Evolutionary conservation across 495 filamentous ascomycete genomes (phyloP).

Genomic region (Evansstolkia leycettana): DNA sequence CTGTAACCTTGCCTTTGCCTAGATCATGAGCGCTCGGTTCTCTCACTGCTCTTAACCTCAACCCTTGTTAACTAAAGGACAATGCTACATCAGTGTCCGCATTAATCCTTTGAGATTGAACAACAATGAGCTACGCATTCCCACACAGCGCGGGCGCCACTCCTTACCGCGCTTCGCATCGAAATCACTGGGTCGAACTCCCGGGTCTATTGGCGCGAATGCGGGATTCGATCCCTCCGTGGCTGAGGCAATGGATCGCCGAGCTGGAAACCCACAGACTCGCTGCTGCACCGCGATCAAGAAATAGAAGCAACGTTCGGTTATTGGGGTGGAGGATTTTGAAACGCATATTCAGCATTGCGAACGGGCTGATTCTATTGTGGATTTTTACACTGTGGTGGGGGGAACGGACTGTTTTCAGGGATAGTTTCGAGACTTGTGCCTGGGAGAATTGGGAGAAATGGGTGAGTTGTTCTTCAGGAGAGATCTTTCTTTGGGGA

Average conservation of each 20-base stretch:
- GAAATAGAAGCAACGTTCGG: constrained; percentile 5
- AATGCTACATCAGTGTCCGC: no score
- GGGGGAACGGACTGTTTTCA: constrained; percentile 75
- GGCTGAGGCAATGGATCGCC: constrained; percentile 15
- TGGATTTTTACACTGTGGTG: constrained; percentile 78
- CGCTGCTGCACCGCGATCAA: background rate
- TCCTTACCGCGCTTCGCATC: constrained; percentile 18
- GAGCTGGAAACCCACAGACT: constrained; percentile 5
- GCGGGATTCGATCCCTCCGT: constrained; percentile 10
- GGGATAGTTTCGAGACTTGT: constrained; percentile 54
- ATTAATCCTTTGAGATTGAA: no score
- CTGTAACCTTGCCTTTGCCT: no score
- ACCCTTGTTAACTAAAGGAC: background rate
- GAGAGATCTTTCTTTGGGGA: no score
- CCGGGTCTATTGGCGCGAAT: constrained; percentile 4
- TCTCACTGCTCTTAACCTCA: background rate
- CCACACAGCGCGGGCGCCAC: constrained; percentile 16
- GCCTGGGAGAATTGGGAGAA: constrained; percentile 79
- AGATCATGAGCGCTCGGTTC: background rate
- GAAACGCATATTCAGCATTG: constrained; percentile 38
- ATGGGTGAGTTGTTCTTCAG: constrained; percentile 53
- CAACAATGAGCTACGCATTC: constrained; percentile 31
- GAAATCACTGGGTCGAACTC: constrained; percentile 4
- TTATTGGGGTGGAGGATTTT: constrained; percentile 5
- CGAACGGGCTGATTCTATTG: constrained; percentile 51